Conservation (phyloP, 2,329 filamentous ascomycete species). For the Ophiocordyceps sinensis region DNA sequence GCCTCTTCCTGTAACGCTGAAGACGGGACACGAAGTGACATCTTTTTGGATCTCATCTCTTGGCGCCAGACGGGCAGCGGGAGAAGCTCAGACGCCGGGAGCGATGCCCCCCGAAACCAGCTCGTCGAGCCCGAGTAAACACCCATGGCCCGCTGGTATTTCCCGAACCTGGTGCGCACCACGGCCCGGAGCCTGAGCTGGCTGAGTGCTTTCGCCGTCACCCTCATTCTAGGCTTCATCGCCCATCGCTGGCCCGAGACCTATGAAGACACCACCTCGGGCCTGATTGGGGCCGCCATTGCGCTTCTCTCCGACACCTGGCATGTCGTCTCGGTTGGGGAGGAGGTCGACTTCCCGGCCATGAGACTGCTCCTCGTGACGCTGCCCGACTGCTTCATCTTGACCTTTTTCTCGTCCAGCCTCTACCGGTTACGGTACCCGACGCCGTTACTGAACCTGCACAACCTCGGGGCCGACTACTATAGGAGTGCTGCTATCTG, state of each 20-base stretch:
- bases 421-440: conserved; percentile 12
- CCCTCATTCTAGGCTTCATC: conserved; percentile 17
- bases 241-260: conserved; percentile 16
- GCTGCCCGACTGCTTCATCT: conserved; percentile 17
- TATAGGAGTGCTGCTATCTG: no score
- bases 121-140: background rate
- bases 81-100: no score
- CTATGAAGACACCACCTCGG: conserved; percentile 14
- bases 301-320: conserved; percentile 23
- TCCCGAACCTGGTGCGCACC: conserved; percentile 8
- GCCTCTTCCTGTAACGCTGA: no score
- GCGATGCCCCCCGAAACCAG: background rate
- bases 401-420: conserved; percentile 18
- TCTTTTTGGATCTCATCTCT: no score
- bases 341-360: conserved; percentile 12
- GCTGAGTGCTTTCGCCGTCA: conserved; percentile 15
- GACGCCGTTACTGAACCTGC: no score
- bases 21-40: no score
- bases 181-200: conserved; percentile 15
- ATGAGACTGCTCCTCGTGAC: conserved; percentile 13
- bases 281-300: conserved; percentile 15
- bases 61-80: no score
- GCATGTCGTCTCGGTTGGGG: conserved; percentile 16
- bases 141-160: background rate
- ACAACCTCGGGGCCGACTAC: no score